These are phyloP conservation scores for Ceratocystis harringtonii DNA, from an alignment of 2,329 filamentous ascomycete genomes.

Conservation along the genomic window DNA sequence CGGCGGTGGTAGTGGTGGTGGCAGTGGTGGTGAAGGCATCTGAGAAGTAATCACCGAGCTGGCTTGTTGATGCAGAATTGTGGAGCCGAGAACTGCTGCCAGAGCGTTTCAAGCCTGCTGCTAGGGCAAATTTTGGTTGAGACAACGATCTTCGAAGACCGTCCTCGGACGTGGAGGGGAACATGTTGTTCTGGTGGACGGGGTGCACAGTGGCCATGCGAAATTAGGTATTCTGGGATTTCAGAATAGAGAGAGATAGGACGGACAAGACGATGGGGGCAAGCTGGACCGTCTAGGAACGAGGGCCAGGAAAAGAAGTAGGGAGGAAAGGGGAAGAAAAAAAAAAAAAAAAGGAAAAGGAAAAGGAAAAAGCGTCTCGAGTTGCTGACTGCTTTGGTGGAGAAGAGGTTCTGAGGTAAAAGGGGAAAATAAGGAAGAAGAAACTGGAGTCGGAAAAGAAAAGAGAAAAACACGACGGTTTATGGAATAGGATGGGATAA, in stretches of 20 bases:
- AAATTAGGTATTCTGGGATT: neutral
- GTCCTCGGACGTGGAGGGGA: conserved; percentile 11
- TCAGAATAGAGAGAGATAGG: neutral
- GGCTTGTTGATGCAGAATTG: conserved; percentile 9
- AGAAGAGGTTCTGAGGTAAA: conserved; percentile 36
- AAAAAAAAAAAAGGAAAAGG: neutral
- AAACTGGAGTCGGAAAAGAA: neutral
- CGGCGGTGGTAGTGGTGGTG: neutral
- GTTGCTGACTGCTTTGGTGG: neutral
- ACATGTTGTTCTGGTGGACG: conserved; percentile 9
- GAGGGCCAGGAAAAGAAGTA: conserved; percentile 26
- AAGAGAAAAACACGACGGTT: neutral
- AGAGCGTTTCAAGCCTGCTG: conserved; percentile 13
- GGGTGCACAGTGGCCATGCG: conserved; percentile 11
- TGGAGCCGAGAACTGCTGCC: conserved; percentile 10
- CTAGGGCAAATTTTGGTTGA: conserved; percentile 12
- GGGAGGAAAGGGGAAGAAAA: conserved; percentile 26
- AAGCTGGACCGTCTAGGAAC: neutral
- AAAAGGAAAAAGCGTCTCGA: neutral
- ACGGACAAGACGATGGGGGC: conserved; percentile 20
- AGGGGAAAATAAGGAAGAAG: neutral
- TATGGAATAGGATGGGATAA: conserved; percentile 24
- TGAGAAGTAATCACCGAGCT: conserved; percentile 11
- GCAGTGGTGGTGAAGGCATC: conserved; percentile 9
- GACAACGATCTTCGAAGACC: conserved; percentile 13